These are phyloP conservation scores for Oxytropis ochrocephala DNA, from an alignment of 306 rosid species.

Conservation along the genomic window DNA sequence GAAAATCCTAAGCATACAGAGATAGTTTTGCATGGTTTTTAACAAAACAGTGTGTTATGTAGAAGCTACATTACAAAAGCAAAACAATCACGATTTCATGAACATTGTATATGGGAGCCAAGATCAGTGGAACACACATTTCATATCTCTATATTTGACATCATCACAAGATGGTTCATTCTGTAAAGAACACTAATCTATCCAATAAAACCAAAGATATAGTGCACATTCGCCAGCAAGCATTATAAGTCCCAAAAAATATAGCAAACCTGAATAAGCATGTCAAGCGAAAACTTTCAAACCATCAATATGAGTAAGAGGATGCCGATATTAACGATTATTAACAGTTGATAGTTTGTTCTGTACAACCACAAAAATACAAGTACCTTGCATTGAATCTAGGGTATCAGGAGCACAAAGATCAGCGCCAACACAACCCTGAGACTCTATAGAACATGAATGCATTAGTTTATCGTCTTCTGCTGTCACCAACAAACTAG, in stretches of 20 bases:
- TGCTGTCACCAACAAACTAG: slow-evolving; percentile 23
- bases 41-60: neutral
- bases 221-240: neutral
- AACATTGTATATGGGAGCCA: neutral
- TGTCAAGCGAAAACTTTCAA: neutral
- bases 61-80: neutral
- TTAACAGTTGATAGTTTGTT: slow-evolving; percentile 1
- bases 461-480: slow-evolving; percentile 26
- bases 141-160: neutral
- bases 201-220: neutral
- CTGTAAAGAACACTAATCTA: neutral
- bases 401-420: slow-evolving; percentile 52
- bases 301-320: slow-evolving; percentile 10
- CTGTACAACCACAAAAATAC: neutral
- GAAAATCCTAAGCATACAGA: neutral
- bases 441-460: slow-evolving; percentile 25
- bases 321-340: slow-evolving; percentile 2
- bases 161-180: neutral
- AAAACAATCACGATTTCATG: neutral
- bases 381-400: slow-evolving; percentile 46
- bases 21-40: neutral
- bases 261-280: neutral
- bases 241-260: neutral
- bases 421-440: slow-evolving; percentile 24
- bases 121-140: neutral